phyloP scores from a whole-genome alignment of 768 basidiomycete species.

The Mycena indigotica region DNA sequence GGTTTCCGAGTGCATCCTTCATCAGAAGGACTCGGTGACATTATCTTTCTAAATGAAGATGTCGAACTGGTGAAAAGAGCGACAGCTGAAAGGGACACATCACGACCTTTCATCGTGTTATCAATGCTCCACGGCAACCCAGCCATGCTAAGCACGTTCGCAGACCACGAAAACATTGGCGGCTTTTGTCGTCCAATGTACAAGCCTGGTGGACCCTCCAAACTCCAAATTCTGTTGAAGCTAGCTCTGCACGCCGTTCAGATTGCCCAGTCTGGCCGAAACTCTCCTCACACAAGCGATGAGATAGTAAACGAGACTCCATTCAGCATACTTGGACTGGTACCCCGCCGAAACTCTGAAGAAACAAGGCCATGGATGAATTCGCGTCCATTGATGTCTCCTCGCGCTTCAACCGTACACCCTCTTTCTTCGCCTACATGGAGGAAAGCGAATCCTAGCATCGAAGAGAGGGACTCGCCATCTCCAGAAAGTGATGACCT shows the following conservation, averaged over 20 bases:
- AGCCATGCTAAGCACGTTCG: constrained; percentile 59
- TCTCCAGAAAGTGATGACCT: constrained; percentile 23
- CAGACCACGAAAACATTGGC: constrained; percentile 75
- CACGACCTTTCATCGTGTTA: constrained; percentile 74
- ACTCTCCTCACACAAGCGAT: constrained; percentile 20
- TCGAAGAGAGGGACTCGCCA: constrained; percentile 37
- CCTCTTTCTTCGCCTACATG: constrained; percentile 37
- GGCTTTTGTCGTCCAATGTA: constrained; percentile 87
- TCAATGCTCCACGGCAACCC: constrained; percentile 71
- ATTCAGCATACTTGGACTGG: not conserved
- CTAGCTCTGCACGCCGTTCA: constrained; percentile 60
- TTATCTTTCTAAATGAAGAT: constrained; percentile 84
- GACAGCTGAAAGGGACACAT: constrained; percentile 56
- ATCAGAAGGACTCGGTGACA: constrained; percentile 57
- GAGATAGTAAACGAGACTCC: not conserved
- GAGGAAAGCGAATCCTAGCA: constrained; percentile 35
- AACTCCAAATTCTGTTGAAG: constrained; percentile 66
- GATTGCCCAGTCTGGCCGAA: constrained; percentile 42
- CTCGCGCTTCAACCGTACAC: constrained; percentile 52
- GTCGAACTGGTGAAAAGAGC: constrained; percentile 56
- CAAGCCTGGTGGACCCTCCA: constrained; percentile 86
- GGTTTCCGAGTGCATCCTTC: constrained; percentile 54
- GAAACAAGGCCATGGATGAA: constrained; percentile 31
- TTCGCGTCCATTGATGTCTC: constrained; percentile 55
- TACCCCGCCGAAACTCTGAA: constrained; percentile 52